A percentile compares a stretch with the other conserved stretches of the same genome.
phyloP scores from a whole-genome alignment of 306 rosid genomes.

The Dalbergia cochinchinensis region DNA sequence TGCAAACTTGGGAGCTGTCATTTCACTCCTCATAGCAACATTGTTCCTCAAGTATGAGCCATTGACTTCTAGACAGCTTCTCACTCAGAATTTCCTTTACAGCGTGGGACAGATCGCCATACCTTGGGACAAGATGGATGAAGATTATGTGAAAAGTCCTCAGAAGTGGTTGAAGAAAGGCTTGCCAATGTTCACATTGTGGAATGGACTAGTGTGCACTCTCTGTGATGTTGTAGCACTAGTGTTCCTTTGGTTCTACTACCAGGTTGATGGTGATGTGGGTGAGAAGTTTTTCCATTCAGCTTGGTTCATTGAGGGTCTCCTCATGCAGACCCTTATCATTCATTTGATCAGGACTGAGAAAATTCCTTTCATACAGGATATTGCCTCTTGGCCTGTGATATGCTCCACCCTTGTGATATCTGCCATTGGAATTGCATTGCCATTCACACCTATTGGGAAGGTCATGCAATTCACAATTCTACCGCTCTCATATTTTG shows the following conservation, averaged over 20 bases:
- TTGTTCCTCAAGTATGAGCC: constrained; percentile 70
- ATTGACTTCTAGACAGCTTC: constrained; percentile 71
- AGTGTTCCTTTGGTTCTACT: constrained; percentile 67
- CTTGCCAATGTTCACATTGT: constrained; percentile 70
- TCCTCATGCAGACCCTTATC: constrained; percentile 82
- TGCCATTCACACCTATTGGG: constrained; percentile 70
- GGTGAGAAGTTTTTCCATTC: constrained; percentile 65
- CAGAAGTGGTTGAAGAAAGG: constrained; percentile 69
- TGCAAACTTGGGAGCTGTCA: constrained; percentile 77
- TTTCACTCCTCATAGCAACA: constrained; percentile 76
- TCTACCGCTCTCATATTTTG: constrained; percentile 69
- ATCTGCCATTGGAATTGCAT: constrained; percentile 66
- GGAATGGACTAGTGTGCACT: constrained; percentile 88
- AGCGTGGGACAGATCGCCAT: constrained; percentile 70
- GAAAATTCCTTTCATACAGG: constrained; percentile 77
- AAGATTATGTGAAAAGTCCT: constrained; percentile 67
- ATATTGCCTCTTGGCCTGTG: constrained; percentile 86
- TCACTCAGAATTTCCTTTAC: constrained; percentile 78
- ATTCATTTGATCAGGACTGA: constrained; percentile 79
- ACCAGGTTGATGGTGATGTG: constrained; percentile 18
- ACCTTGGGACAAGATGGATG: constrained; percentile 79
- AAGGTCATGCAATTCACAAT: constrained; percentile 60
- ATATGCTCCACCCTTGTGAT: constrained; percentile 70
- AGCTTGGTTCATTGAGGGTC: constrained; percentile 88
- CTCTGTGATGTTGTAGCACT: constrained; percentile 72